Evolutionary conservation across 1,284 basidiomycete genomes (phyloP).

Genomic region (Irpex sp.): DNA sequence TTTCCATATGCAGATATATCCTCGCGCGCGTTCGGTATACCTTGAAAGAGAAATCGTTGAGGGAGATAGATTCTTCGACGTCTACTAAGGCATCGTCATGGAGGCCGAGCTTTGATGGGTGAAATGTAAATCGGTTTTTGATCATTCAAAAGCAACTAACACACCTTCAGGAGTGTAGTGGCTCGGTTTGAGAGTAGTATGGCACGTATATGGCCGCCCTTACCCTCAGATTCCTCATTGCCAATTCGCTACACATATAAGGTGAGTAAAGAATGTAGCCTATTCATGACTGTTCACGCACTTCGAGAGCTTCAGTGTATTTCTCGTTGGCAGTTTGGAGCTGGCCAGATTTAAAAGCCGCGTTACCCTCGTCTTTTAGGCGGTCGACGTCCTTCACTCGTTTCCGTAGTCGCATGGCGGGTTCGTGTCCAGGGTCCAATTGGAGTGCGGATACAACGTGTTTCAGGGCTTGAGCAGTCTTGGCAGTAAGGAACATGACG

Average conservation of each 20-base stretch:
- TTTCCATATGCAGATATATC: slow-evolving; percentile 68
- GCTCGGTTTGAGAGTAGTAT: slow-evolving; percentile 82
- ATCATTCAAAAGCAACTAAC: background rate
- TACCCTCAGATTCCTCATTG: slow-evolving; percentile 56
- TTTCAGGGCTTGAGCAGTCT: slow-evolving; percentile 65
- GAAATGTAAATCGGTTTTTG: background rate
- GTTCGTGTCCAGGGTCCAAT: slow-evolving; percentile 72
- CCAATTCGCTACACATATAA: slow-evolving; percentile 46
- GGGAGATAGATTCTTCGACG: slow-evolving; percentile 59
- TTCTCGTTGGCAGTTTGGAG: slow-evolving; percentile 61
- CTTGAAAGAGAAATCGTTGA: slow-evolving; percentile 73
- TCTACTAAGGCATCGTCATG: slow-evolving; percentile 68
- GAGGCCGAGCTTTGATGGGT: slow-evolving; percentile 44
- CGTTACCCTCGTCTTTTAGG: slow-evolving; percentile 82
- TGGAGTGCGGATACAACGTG: slow-evolving; percentile 73
- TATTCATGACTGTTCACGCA: slow-evolving; percentile 21
- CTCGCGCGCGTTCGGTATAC: slow-evolving; percentile 82
- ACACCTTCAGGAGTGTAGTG: slow-evolving; percentile 72
- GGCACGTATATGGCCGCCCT: slow-evolving; percentile 72
- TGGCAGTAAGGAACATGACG: slow-evolving; percentile 72
- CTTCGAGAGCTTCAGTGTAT: slow-evolving; percentile 68
- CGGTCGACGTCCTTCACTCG: slow-evolving; percentile 76
- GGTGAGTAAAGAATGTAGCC: background rate
- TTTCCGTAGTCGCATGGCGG: slow-evolving; percentile 67
- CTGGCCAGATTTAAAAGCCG: slow-evolving; percentile 62